Conservation (phyloP, 345 rosid species). For the Alliaria petiolata region DNA sequence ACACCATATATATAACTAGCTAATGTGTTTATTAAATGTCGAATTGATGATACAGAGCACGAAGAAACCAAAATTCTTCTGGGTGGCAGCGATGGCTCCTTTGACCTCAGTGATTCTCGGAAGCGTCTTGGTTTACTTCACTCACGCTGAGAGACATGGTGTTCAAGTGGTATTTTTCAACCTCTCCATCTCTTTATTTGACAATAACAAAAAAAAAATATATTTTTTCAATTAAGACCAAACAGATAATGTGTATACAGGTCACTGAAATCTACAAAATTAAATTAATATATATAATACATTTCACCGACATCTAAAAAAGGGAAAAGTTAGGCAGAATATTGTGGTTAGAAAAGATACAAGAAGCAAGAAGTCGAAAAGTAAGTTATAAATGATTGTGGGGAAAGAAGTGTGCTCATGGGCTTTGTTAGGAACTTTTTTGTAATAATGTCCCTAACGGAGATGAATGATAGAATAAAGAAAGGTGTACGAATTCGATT, state of each 20-base stretch:
- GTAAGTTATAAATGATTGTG: background rate
- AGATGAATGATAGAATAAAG: slow-evolving; percentile 6
- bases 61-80: slow-evolving; percentile 63
- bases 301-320: background rate
- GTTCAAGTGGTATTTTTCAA: slow-evolving; percentile 68
- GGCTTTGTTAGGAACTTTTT: background rate
- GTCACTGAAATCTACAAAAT: background rate
- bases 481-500: background rate
- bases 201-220: background rate
- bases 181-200: background rate
- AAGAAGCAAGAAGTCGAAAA: slow-evolving; percentile 24
- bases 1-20: too few species aligned
- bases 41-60: slow-evolving; percentile 72
- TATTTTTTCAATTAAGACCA: background rate
- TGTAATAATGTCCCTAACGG: background rate
- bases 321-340: background rate
- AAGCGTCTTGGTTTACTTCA: slow-evolving; percentile 74
- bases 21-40: too few species aligned
- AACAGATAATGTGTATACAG: background rate
- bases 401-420: slow-evolving; percentile 8
- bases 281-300: background rate
- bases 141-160: slow-evolving; percentile 93
- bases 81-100: slow-evolving; percentile 94
- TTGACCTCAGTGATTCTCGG: slow-evolving; percentile 80
- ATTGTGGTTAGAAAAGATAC: slow-evolving; percentile 17